phyloP scores from a whole-genome alignment of 768 basidiomycete genomes.

The Arthromyces matolae region DNA sequence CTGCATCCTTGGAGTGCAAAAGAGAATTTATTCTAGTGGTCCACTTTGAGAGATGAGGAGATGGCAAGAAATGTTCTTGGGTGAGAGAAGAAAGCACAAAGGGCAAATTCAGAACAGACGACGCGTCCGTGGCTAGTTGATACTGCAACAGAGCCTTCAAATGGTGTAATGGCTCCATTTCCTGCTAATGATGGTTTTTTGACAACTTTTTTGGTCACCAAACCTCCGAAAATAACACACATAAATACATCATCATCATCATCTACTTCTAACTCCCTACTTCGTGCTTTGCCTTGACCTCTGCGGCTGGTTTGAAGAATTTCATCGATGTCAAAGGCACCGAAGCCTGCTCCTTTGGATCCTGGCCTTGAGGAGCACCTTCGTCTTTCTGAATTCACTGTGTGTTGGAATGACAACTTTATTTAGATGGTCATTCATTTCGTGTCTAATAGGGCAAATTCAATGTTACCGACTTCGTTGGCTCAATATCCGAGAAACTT shows the following conservation, averaged over 20 bases:
- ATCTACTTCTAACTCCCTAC: neutral
- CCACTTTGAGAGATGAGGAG: constrained; percentile 74
- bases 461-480: constrained; percentile 87
- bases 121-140: constrained; percentile 67
- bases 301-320: too few species aligned
- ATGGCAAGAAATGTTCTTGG: constrained; percentile 50
- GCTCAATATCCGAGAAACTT: constrained; percentile 80
- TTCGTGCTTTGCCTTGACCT: too few species aligned
- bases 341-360: constrained; percentile 34
- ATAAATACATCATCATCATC: constrained; percentile 17
- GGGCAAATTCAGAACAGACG: constrained; percentile 55
- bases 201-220: too few species aligned
- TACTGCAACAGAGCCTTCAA: constrained; percentile 65
- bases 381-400: constrained; percentile 54
- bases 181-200: constrained; percentile 15
- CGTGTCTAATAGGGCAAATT: constrained; percentile 66
- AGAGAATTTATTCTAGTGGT: constrained; percentile 66
- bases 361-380: constrained; percentile 52
- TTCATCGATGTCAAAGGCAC: constrained; percentile 16
- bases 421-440: constrained; percentile 1
- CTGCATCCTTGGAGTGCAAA: constrained; percentile 74
- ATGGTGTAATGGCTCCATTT: constrained; percentile 34
- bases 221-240: constrained; percentile 14
- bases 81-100: constrained; percentile 56
- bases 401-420: constrained; percentile 17